These are phyloP conservation scores for Xylaria palmicola DNA, from an alignment of 495 filamentous ascomycete species.

Conservation along the genomic window DNA sequence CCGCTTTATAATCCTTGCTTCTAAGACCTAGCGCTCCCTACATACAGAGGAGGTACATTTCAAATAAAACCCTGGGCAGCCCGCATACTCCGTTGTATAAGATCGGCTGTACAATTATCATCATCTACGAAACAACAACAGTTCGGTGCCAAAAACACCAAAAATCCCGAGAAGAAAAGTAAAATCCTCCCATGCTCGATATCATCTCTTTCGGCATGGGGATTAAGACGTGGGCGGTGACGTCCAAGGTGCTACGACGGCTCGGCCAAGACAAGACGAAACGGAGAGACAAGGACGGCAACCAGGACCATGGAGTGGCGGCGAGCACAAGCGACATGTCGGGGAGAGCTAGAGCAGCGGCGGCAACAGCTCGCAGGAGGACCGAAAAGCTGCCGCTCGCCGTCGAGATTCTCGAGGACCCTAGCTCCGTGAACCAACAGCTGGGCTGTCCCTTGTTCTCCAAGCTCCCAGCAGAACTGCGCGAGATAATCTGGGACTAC, in stretches of 20 bases:
- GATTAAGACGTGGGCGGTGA: conserved; percentile 12
- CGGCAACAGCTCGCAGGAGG: background rate
- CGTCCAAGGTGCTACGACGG: conserved; percentile 9
- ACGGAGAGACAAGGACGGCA: background rate
- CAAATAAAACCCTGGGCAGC: conserved; percentile 1
- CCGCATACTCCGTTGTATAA: background rate
- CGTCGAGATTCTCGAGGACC: conserved; percentile 18
- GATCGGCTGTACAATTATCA: background rate
- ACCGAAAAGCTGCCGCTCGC: conserved; percentile 24
- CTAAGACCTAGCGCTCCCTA: background rate
- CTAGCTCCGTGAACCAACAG: conserved; percentile 18
- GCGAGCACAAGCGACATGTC: conserved; percentile 8
- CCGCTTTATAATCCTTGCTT: background rate
- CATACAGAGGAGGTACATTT: background rate
- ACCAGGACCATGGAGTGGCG: background rate
- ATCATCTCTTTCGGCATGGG: conserved; percentile 10
- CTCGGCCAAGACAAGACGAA: conserved; percentile 1
- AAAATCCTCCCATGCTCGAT: conserved; percentile 1
- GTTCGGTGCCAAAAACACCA: background rate
- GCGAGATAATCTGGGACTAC: conserved; percentile 28
- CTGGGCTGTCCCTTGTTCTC: conserved; percentile 17
- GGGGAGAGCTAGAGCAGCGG: background rate
- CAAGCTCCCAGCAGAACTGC: conserved; percentile 27
- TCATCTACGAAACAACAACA: background rate
- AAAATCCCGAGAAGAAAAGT: background rate